phyloP scores from a whole-genome alignment of 2,329 filamentous ascomycete species.

The Xylariaceae sp. region DNA sequence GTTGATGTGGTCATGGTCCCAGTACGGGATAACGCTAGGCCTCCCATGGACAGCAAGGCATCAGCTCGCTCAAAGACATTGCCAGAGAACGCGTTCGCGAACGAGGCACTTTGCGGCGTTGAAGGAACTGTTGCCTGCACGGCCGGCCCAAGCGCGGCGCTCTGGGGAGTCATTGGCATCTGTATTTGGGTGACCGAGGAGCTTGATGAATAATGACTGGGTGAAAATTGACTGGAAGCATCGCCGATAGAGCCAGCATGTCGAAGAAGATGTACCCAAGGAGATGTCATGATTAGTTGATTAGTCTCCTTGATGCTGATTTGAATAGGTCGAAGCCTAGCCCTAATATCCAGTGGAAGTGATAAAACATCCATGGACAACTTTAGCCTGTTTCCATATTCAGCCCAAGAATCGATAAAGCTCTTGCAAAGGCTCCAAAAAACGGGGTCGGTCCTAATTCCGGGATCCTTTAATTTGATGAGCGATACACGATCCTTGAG shows the following conservation, averaged over 20 bases:
- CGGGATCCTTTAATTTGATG: slow-evolving; percentile 85
- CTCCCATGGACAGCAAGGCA: slow-evolving; percentile 59
- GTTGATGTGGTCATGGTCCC: slow-evolving; percentile 45
- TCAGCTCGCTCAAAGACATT: slow-evolving; percentile 65
- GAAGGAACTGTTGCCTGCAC: slow-evolving; percentile 87
- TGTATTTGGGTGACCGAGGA: slow-evolving; percentile 39
- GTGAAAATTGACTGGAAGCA: slow-evolving; percentile 31
- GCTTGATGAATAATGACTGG: slow-evolving; percentile 38
- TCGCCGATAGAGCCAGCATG: slow-evolving; percentile 35
- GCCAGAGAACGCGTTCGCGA: slow-evolving; percentile 57
- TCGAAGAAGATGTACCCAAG: slow-evolving; percentile 54
- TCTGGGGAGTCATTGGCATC: slow-evolving; percentile 84
- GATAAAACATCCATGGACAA: slow-evolving; percentile 53
- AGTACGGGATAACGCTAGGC: slow-evolving; percentile 59
- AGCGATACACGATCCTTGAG: slow-evolving; percentile 73
- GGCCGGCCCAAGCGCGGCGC: slow-evolving; percentile 84
- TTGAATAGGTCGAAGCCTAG: slow-evolving; percentile 78
- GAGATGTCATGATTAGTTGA: slow-evolving; percentile 66
- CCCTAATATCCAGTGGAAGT: slow-evolving; percentile 68
- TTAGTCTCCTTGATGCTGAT: slow-evolving; percentile 80
- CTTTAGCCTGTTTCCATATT: slow-evolving; percentile 65
- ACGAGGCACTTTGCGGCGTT: slow-evolving; percentile 62
- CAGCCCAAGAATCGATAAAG: slow-evolving; percentile 71
- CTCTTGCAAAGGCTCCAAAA: slow-evolving; percentile 75
- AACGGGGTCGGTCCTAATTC: slow-evolving; percentile 63